Conservation (phyloP, 2,329 filamentous ascomycete genomes). For the Alternaria burnsii region DNA sequence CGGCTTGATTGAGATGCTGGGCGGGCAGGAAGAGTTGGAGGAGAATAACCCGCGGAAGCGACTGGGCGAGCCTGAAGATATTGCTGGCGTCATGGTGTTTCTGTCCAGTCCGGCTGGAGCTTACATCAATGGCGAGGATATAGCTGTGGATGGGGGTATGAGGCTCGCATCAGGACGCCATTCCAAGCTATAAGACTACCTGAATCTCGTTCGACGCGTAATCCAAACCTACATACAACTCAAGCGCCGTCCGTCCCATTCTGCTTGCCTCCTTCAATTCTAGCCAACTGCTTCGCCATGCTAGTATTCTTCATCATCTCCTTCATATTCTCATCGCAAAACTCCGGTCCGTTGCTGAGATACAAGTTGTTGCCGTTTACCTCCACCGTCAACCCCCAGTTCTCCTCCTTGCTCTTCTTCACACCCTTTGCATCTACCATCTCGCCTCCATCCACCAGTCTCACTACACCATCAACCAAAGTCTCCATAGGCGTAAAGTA, state of each 20-base stretch:
- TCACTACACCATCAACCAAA: conserved; percentile 40
- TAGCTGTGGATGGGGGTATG: conserved; percentile 43
- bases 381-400: conserved; percentile 41
- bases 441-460: conserved; percentile 42
- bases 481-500: conserved; percentile 46
- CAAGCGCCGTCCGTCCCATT: conserved; percentile 10
- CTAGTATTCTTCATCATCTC: conserved; percentile 42
- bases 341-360: conserved; percentile 30
- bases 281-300: conserved; percentile 38
- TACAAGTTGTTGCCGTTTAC: conserved; percentile 40
- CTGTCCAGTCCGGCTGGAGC: conserved; percentile 40
- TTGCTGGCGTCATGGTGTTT: conserved; percentile 50
- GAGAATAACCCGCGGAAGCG: conserved; percentile 44
- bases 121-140: conserved; percentile 47
- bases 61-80: conserved; percentile 48
- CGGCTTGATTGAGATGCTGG: conserved; percentile 49
- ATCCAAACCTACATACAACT: background rate
- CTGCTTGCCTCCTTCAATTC: conserved; percentile 31
- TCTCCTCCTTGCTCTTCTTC: conserved; percentile 28
- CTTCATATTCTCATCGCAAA: conserved; percentile 40
- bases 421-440: conserved; percentile 36
- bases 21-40: conserved; percentile 53
- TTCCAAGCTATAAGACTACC: conserved; percentile 33
- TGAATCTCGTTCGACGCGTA: background rate
- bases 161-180: conserved; percentile 37